A percentile compares a stretch with the other conserved stretches of the same genome.
phyloP scores from a whole-genome alignment of 1,139 yeast genomes.

The Suhomyces ambrosiae region DNA sequence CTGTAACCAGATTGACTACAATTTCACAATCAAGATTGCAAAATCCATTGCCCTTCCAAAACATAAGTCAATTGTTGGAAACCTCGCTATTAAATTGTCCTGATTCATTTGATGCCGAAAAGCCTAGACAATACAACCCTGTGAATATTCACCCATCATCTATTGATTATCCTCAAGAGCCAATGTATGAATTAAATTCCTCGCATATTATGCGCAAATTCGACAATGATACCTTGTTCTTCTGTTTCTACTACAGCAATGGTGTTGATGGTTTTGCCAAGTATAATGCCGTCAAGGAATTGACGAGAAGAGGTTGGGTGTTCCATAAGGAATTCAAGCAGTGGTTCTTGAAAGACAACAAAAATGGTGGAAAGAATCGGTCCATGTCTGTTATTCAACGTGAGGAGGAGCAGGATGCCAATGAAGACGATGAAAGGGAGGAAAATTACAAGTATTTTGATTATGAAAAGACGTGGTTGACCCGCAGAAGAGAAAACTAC shows the following conservation, averaged over 20 bases:
- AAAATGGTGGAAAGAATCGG: slow-evolving; percentile 40
- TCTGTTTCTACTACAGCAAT: slow-evolving; percentile 80
- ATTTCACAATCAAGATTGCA: slow-evolving; percentile 39
- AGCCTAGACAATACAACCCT: slow-evolving; percentile 82
- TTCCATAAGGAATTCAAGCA: slow-evolving; percentile 76
- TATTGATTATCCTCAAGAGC: slow-evolving; percentile 90
- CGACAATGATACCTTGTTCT: slow-evolving; percentile 87
- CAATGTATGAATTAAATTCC: slow-evolving; percentile 60
- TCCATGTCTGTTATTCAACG: slow-evolving; percentile 38
- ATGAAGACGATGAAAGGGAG: slow-evolving; percentile 39
- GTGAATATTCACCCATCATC: slow-evolving; percentile 86
- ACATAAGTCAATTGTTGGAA: slow-evolving; percentile 64
- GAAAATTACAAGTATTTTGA: slow-evolving; percentile 83
- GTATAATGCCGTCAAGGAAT: slow-evolving; percentile 82
- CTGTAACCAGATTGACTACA: slow-evolving; percentile 32
- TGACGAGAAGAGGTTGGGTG: slow-evolving; percentile 82
- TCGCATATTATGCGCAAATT: slow-evolving; percentile 64
- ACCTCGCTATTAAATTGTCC: slow-evolving; percentile 86
- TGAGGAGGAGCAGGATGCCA: slow-evolving; percentile 31
- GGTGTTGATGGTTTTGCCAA: slow-evolving; percentile 50
- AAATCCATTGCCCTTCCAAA: slow-evolving; percentile 58
- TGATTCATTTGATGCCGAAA: slow-evolving; percentile 88
- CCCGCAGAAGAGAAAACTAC: slow-evolving; percentile 74
- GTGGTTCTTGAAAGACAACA: slow-evolving; percentile 73
- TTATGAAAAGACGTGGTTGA: slow-evolving; percentile 86